Conservation (phyloP, 2,329 filamentous ascomycete species). For the Fonsecaea erecta region DNA sequence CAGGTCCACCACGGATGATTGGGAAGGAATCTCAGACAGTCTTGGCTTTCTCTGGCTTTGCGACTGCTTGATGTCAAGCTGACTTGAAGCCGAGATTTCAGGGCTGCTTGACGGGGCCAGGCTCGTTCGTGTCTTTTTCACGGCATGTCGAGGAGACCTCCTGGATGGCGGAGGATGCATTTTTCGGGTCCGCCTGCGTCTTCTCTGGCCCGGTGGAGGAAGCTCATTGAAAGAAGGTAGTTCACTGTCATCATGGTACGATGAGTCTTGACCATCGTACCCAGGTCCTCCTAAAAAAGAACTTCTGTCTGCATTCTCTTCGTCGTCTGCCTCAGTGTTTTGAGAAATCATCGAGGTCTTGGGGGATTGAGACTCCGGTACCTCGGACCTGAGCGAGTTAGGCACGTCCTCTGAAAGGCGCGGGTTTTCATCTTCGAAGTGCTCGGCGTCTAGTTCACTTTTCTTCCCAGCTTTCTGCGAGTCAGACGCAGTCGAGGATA, state of each 20-base stretch:
- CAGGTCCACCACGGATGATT: conserved; percentile 44
- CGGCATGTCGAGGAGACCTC: conserved; percentile 17
- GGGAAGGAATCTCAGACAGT: conserved; percentile 34
- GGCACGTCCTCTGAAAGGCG: conserved; percentile 5
- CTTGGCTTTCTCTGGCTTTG: conserved; percentile 25
- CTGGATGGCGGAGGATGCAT: conserved; percentile 12
- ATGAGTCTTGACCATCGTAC: conserved; percentile 32
- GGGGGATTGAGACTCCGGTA: conserved; percentile 25
- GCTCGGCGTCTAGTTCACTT: not conserved
- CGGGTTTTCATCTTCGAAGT: conserved; percentile 13
- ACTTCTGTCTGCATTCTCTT: conserved; percentile 9
- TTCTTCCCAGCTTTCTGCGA: not conserved
- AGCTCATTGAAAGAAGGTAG: conserved; percentile 33
- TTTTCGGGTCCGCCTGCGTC: conserved; percentile 7
- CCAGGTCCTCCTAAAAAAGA: conserved; percentile 35
- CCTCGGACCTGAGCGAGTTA: conserved; percentile 21
- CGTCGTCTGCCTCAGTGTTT: not conserved
- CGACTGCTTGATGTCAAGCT: conserved; percentile 28
- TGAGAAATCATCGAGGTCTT: conserved; percentile 4
- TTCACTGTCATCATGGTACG: conserved; percentile 33
- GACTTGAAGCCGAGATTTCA: conserved; percentile 28
- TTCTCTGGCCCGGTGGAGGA: conserved; percentile 28
- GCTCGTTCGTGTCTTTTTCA: conserved; percentile 1
- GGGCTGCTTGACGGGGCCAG: conserved; percentile 13
- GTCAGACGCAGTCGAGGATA: conserved; percentile 24